Conservation (phyloP, 2,329 filamentous ascomycete species). For the Fusarium sp. region DNA sequence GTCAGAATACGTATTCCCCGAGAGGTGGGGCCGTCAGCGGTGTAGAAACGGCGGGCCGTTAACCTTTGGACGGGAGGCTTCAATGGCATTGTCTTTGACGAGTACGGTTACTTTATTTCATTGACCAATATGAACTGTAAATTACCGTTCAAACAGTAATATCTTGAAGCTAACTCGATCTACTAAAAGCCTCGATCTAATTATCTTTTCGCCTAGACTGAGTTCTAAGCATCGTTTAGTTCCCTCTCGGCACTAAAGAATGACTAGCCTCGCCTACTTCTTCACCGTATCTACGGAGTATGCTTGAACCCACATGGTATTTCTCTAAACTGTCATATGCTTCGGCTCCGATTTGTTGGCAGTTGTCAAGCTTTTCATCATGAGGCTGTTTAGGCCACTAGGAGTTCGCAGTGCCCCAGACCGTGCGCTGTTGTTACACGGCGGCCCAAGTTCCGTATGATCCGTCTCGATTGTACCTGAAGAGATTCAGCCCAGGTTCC, state of each 20-base stretch:
- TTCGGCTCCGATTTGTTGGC: constrained; percentile 9
- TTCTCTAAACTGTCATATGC: neutral
- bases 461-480: constrained; percentile 18
- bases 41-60: constrained; percentile 7
- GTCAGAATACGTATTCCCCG: constrained; percentile 1
- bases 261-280: constrained; percentile 14
- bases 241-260: neutral
- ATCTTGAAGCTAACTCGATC: neutral
- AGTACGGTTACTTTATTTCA: neutral
- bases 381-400: neutral
- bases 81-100: neutral
- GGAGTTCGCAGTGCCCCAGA: constrained; percentile 3
- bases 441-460: constrained; percentile 17
- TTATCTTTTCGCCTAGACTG: neutral
- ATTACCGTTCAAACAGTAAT: neutral
- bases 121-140: neutral
- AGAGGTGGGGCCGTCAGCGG: constrained; percentile 14
- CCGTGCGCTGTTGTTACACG: constrained; percentile 8
- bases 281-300: constrained; percentile 28
- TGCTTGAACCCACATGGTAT: constrained; percentile 16
- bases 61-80: neutral
- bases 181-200: neutral
- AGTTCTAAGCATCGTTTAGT: neutral
- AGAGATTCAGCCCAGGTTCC: neutral
- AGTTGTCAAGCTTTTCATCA: neutral